Conservation (phyloP, 2,329 filamentous ascomycete genomes). For the Domatiomyces globalis region DNA sequence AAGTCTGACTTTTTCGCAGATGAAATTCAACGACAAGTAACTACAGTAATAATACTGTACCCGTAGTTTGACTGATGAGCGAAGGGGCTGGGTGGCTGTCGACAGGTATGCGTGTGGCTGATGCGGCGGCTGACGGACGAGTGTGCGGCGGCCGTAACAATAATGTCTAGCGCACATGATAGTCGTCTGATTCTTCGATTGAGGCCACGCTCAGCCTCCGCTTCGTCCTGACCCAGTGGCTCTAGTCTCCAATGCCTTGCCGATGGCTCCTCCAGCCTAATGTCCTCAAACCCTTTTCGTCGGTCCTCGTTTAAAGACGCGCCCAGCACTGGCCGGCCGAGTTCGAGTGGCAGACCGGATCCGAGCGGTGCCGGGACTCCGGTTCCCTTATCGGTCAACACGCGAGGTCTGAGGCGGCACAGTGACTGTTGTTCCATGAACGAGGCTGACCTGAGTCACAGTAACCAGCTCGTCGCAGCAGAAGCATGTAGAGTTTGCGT, state of each 20-base stretch:
- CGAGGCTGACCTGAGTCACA: background rate
- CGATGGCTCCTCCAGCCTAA: background rate
- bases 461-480: slow-evolving; percentile 4
- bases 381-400: slow-evolving; percentile 12
- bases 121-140: too few relatives aligned
- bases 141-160: too few relatives aligned
- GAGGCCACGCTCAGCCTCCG: too few relatives aligned
- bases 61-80: too few relatives aligned
- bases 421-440: background rate
- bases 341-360: slow-evolving; percentile 11
- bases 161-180: too few relatives aligned
- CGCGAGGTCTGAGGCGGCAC: slow-evolving; percentile 9
- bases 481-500: slow-evolving; percentile 18
- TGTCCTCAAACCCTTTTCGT: slow-evolving; percentile 35
- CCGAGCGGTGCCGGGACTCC: slow-evolving; percentile 8
- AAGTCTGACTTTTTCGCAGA: too few relatives aligned
- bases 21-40: too few relatives aligned
- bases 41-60: too few relatives aligned
- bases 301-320: slow-evolving; percentile 25
- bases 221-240: too few relatives aligned
- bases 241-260: background rate
- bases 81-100: too few relatives aligned
- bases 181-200: too few relatives aligned
- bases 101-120: too few relatives aligned
- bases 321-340: slow-evolving; percentile 18